phyloP scores from a whole-genome alignment of 2,329 filamentous ascomycete species.

The Pseudopyrenochaeta lycopersici region DNA sequence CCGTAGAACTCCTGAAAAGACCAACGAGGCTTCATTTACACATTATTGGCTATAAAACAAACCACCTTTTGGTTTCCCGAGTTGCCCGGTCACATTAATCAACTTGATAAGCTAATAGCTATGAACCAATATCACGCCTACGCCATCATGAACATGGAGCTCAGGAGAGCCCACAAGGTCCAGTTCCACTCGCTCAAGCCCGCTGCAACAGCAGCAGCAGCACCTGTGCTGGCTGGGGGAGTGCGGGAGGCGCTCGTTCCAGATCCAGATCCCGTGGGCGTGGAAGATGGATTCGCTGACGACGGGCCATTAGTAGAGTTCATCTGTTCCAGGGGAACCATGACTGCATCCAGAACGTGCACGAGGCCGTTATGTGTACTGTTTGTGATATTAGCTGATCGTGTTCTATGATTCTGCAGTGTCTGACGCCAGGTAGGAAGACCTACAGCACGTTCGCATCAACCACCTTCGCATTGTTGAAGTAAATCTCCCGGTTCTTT shows the following conservation, averaged over 20 bases:
- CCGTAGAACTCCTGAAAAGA: too few species aligned
- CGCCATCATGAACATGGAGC: background rate
- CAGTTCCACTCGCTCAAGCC: background rate
- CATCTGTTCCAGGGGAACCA: conserved; percentile 24
- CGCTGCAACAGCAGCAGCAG: background rate
- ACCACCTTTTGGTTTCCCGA: too few species aligned
- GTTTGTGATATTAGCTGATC: background rate
- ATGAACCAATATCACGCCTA: too few species aligned
- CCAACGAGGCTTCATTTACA: too few species aligned
- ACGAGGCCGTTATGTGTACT: conserved; percentile 32
- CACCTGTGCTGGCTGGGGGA: background rate
- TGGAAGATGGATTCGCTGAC: background rate
- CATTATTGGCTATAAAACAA: too few species aligned
- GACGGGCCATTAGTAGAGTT: conserved; percentile 12
- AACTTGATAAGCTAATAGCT: too few species aligned
- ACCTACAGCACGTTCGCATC: conserved; percentile 35
- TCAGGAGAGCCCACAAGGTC: background rate
- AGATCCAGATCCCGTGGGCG: conserved; percentile 7
- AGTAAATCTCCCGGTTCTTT: conserved; percentile 20
- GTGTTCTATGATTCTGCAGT: background rate
- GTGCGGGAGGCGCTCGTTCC: background rate
- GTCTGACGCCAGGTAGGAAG: background rate
- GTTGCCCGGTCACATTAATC: too few species aligned
- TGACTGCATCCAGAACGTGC: conserved; percentile 30
- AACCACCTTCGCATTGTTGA: conserved; percentile 33